Base-by-base conservation (phyloP, 139 green algal genomes). In the Coccomyxa sp. region DNA sequence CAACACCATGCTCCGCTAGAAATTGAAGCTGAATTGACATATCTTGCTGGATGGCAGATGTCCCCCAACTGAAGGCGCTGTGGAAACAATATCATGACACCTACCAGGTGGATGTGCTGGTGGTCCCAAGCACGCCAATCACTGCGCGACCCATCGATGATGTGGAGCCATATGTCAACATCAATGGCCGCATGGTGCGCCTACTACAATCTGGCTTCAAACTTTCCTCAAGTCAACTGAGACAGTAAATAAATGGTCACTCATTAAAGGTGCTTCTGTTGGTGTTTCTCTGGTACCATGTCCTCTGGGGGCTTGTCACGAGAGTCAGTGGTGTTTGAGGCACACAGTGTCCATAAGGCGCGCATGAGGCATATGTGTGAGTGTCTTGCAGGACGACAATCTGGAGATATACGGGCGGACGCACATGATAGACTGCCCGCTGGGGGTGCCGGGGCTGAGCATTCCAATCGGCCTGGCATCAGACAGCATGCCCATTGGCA, bases 391-490 rank as follows among this genome's bases (percentile, higher is more conserved):
- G 38, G 38, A 51, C 7, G 38, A 51, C 38, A 51, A 51, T 7
- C 38, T 51, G 38, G 38, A 51, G 38, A 71, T 80, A 38, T 80
- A 80, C 74, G 23, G 25, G 15, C 30, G 76, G 32, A 80, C 76
- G 1, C 17, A 21, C 30, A 21, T 28, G 30, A 60, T 80, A 14
- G 76, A 80, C 32, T 60, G 31, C 76, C 17, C 32, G 13, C 13
- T 60, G 3, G 76, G 31, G 10, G 76, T 80, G 17, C 76, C 76
- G 58, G 76, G 76, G 32, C 76, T 80, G 0, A 66, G 31, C 30
- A 80, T 80, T 60, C 76, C 76, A 21, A 60, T 80, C n/a, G 76
- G 76, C 31, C 76, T 80, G 3, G 32, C 76, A 66, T 16, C 76
- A 60, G 76, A 80, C 25, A 27, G 23, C 16, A 30, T 80, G 17